Evolutionary conservation across 1,284 basidiomycete species (phyloP), one percentile per base, ranked within the genome.

Genomic region (Hemileia vastatrix): DNA sequence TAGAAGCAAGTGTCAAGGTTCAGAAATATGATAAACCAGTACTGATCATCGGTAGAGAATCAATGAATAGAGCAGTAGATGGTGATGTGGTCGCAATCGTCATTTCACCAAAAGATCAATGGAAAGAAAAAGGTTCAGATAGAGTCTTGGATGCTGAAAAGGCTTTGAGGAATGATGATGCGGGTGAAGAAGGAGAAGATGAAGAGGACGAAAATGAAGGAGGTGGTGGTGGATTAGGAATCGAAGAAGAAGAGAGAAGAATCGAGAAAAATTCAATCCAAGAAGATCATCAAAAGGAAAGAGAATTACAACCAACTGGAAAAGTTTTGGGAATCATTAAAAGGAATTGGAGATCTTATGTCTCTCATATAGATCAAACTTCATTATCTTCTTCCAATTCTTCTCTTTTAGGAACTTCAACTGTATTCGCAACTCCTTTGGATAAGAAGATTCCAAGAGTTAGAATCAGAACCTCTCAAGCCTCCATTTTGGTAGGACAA

Each of bases 301-400:
- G 78, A 76, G 66, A 75, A 74, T 44, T 77, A 23, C 89, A 92
- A 71, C 94, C 94, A 0, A 98, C 94, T 0, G 94, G 94, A 6
- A 83, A 85, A 13, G 82, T 98, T 2, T 88, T 97, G 11, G 94
- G 94, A 13, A 80, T 98, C 61, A 84, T 93, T 67, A 94, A 94
- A 77, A 84, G 95, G 18, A 95, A 95, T 72, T 98, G 94, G 94
- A 80, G 93, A 74, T 85, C 90, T 82, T 88, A 77, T 72, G 85
- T 80, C n/a, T 49, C 57, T 27, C 36, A 2, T 11, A 13, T 32
- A 9, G 94, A 96, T 77, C 83, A 84, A 67, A 83, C 86, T 36
- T 19, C 21, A 51, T 31, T 23, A 9, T 59, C 45, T 31, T n/a
- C 13, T 27, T 3, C 9, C 6, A 44, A n/a, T 2, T 18, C 40